Conservation (phyloP, 2,329 filamentous ascomycete genomes). For the Cucurbitaria berberidis region DNA sequence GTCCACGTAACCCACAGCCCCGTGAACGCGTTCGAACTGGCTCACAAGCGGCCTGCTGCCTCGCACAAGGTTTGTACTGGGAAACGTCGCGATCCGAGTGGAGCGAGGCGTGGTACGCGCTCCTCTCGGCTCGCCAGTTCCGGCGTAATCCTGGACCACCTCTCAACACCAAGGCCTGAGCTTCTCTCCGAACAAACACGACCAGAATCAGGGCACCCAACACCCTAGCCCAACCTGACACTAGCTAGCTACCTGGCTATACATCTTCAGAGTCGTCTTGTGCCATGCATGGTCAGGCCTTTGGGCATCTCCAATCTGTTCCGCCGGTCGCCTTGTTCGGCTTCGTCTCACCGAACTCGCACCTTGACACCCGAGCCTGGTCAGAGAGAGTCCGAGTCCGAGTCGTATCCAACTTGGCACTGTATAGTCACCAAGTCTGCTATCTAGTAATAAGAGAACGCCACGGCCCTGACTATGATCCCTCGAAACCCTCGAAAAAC, state of each 20-base stretch:
- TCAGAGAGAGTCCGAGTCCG: no score
- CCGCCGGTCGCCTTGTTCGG: constrained; percentile 6
- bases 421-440: background rate
- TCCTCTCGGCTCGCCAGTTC: no score
- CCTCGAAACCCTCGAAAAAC: background rate
- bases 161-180: no score
- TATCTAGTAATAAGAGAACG: background rate
- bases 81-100: constrained; percentile 1
- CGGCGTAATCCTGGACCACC: background rate
- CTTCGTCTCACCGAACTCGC: background rate
- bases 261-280: background rate
- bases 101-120: constrained; percentile 2
- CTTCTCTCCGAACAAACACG: no score
- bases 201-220: no score
- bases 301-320: background rate
- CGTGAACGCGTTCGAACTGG: no score
- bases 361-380: background rate
- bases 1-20: constrained; percentile 23
- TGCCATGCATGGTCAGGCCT: background rate
- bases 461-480: constrained; percentile 3
- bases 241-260: no score
- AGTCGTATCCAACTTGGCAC: background rate
- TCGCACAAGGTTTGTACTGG: no score
- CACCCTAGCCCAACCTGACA: background rate
- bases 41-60: no score